Conservation (phyloP, 1,284 basidiomycete genomes). For the Ceratobasidium sp. region DNA sequence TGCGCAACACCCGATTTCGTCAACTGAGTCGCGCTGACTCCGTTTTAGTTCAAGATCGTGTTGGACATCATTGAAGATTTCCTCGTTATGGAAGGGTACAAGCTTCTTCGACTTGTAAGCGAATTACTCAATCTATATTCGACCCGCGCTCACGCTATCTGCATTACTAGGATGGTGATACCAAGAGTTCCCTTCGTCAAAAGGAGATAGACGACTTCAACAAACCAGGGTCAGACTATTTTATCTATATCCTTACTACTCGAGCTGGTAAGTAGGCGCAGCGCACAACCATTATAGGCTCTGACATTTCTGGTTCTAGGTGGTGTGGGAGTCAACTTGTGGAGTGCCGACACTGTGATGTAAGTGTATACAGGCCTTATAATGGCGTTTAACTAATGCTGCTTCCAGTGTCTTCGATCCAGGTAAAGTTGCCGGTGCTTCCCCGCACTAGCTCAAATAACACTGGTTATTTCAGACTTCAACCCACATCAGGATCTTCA, state of each 20-base stretch:
- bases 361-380: neutral
- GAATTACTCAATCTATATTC: neutral
- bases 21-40: neutral
- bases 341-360: constrained; percentile 88
- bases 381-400: neutral
- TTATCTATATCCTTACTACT: constrained; percentile 93
- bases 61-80: constrained; percentile 95
- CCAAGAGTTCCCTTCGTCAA: constrained; percentile 88
- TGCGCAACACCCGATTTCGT: constrained; percentile 58
- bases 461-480: constrained; percentile 78
- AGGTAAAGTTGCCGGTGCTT: neutral
- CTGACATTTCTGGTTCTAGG: constrained; percentile 55
- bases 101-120: constrained; percentile 87
- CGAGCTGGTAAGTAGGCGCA: constrained; percentile 94
- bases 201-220: constrained; percentile 97
- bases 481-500: constrained; percentile 85
- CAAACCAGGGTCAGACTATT: constrained; percentile 84
- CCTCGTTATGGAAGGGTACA: constrained; percentile 81
- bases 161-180: constrained; percentile 83
- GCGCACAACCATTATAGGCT: constrained; percentile 51
- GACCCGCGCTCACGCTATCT: neutral
- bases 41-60: constrained; percentile 87
- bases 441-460: neutral
- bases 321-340: constrained; percentile 59
- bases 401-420: constrained; percentile 34